Base-by-base conservation (phyloP, 768 basidiomycete species). In the Pleurotus citrinopileatus region DNA sequence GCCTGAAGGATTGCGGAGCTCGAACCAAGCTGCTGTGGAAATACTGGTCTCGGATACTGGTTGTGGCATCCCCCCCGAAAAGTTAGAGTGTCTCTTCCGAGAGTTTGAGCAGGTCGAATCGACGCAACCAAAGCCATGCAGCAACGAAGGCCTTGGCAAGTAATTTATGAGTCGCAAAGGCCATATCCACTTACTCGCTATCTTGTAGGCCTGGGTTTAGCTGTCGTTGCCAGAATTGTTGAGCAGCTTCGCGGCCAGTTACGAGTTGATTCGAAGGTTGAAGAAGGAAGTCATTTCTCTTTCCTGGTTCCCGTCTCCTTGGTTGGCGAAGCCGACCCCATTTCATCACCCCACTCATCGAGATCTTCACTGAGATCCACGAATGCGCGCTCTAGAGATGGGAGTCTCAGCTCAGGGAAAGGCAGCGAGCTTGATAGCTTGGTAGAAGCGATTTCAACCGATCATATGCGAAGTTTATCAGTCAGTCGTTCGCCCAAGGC, bases 201-300 rank as follows among this genome's bases (percentile, higher is more conserved):
- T 13, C 22, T 37, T 36, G 19, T 34, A 75, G 88, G 89, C 4
- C 75, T 92, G 12, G 90, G 90, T 3, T 72, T 91, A 26, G 90
- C 91, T 3, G 86, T 91, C 4, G 90, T 92, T 9, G 87, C 88
- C 0, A 76, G 89, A 13, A 89, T 91, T 37, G 86, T 91, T 3
- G 84, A 86, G 59, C 89, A 89, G 57, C 76, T 91, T 1, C 85
- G 83, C 0, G 91, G 90, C 2, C 89, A 89, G 64, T 76, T 94
- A 2, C 81, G 87, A 4, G 89, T 90, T 3, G 87, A 91, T 54
- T 91, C 88, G 0, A 77, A 80, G 47, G 72, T 82, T n/a, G 76
- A 73, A 42, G 67, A 78, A 60, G 91, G 90, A 7, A 87, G 86
- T 28, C 75, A 77, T 3, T 91, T 92, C 70, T 88, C 85, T 1